Evolutionary conservation across 257 asterid species (phyloP).

Genomic region (Capsicum chinense): DNA sequence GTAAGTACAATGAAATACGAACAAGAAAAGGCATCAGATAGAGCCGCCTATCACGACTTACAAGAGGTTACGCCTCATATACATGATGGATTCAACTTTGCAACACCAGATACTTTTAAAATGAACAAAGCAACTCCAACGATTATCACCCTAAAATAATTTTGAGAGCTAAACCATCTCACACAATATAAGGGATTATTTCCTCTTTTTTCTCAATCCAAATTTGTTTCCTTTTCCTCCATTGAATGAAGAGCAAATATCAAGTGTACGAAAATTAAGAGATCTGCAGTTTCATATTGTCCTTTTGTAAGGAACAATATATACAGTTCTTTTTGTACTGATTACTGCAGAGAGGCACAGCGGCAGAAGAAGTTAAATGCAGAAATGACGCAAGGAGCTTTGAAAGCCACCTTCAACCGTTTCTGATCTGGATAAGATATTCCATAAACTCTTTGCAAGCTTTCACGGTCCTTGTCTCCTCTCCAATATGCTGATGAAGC

Average conservation of each 20-base stretch:
- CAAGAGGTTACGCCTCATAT: background rate
- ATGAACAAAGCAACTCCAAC: background rate
- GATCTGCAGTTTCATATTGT: background rate
- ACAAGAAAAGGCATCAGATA: too few relatives aligned
- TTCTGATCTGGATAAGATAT: constrained; percentile 92
- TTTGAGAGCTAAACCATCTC: background rate
- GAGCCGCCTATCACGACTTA: background rate
- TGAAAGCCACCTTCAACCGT: constrained; percentile 71
- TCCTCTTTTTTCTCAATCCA: background rate
- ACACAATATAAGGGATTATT: background rate
- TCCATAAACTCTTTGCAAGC: constrained; percentile 98
- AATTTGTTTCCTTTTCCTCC: background rate
- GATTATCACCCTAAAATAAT: background rate
- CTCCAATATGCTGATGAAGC: constrained; percentile 99
- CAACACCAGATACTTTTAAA: background rate
- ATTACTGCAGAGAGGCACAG: background rate
- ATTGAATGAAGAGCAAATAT: background rate
- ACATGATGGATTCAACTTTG: background rate
- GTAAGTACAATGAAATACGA: too few relatives aligned
- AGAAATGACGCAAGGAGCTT: background rate
- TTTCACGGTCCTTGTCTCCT: constrained; percentile 91
- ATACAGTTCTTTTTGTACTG: background rate
- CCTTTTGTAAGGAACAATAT: background rate
- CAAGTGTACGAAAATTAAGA: constrained; percentile 8
- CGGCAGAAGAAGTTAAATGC: background rate